Percentiles rank a stretch among this genome's conserved stretches.
Conservation (phyloP, 2,329 filamentous ascomycete genomes). For the Ilyonectria mors-panacis region DNA sequence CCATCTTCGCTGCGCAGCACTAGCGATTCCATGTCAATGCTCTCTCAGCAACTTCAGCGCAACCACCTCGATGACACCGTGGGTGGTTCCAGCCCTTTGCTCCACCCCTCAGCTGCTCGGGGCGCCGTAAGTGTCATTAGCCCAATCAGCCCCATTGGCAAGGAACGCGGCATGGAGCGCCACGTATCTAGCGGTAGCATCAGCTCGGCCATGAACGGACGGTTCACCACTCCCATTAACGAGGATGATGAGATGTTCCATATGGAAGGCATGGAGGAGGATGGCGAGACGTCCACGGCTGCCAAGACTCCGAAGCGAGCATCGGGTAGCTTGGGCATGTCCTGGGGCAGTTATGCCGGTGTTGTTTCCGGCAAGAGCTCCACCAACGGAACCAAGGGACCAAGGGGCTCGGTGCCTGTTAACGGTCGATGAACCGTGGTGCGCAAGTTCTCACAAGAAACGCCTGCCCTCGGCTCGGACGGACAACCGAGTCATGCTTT, state of each 20-base stretch:
- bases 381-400: slow-evolving; percentile 48
- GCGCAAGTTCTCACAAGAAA: background rate
- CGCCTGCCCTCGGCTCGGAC: background rate
- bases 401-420: slow-evolving; percentile 49
- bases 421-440: slow-evolving; percentile 44
- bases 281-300: slow-evolving; percentile 64
- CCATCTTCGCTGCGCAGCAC: slow-evolving; percentile 58
- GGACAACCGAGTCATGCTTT: slow-evolving; percentile 19
- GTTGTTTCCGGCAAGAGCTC: slow-evolving; percentile 50
- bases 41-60: slow-evolving; percentile 75
- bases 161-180: slow-evolving; percentile 65
- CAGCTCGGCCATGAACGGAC: slow-evolving; percentile 66
- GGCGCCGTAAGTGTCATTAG: slow-evolving; percentile 58
- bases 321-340: slow-evolving; percentile 60
- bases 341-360: slow-evolving; percentile 60
- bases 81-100: slow-evolving; percentile 61
- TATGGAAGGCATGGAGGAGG: slow-evolving; percentile 75
- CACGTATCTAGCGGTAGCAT: slow-evolving; percentile 74
- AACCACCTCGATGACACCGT: slow-evolving; percentile 67
- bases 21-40: slow-evolving; percentile 69
- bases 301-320: slow-evolving; percentile 64
- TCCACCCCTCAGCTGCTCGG: slow-evolving; percentile 64
- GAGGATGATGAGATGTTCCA: slow-evolving; percentile 76
- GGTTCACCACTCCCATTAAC: slow-evolving; percentile 76
- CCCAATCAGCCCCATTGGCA: slow-evolving; percentile 57